These are phyloP conservation scores for Cerioporus squamosus DNA, from an alignment of 1,284 basidiomycete species.

Conservation along the genomic window DNA sequence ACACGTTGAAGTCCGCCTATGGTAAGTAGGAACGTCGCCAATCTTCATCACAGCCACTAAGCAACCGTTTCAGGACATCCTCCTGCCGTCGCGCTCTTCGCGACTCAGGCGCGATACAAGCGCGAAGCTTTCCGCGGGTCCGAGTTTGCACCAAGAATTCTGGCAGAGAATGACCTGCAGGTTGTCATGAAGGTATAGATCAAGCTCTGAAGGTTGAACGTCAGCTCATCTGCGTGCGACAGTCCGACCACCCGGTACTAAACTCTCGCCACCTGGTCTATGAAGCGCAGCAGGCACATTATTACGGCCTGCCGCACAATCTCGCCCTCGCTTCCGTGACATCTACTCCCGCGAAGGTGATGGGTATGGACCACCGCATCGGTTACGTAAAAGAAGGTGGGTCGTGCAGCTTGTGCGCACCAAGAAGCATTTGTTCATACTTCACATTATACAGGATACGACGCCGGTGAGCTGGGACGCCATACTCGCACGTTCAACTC, in stretches of 20 bases:
- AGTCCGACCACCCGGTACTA: constrained; percentile 78
- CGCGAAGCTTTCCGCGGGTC: constrained; percentile 86
- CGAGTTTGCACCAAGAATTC: constrained; percentile 83
- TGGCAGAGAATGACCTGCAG: constrained; percentile 74
- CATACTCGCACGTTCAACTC: background rate
- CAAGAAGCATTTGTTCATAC: background rate
- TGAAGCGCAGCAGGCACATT: constrained; percentile 89
- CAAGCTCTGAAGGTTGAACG: background rate
- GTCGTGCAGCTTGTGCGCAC: constrained; percentile 30
- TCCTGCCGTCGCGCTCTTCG: constrained; percentile 83
- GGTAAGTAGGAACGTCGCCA: constrained; percentile 54
- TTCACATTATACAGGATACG: constrained; percentile 41
- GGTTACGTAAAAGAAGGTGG: constrained; percentile 72
- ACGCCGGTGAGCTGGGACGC: constrained; percentile 42
- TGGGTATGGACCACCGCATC: constrained; percentile 84
- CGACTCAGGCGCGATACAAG: constrained; percentile 66
- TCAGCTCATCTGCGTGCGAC: background rate
- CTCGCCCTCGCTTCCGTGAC: constrained; percentile 78
- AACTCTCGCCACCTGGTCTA: constrained; percentile 81
- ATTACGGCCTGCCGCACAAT: constrained; percentile 66
- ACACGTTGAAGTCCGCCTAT: constrained; percentile 75
- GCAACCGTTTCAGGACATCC: constrained; percentile 35
- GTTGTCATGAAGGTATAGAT: constrained; percentile 76
- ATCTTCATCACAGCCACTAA: constrained; percentile 43
- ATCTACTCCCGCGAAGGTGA: constrained; percentile 74